Evolutionary conservation across 192 early-diverging fungal genomes (phyloP).

Genomic region (Umbelopsis vinacea): DNA sequence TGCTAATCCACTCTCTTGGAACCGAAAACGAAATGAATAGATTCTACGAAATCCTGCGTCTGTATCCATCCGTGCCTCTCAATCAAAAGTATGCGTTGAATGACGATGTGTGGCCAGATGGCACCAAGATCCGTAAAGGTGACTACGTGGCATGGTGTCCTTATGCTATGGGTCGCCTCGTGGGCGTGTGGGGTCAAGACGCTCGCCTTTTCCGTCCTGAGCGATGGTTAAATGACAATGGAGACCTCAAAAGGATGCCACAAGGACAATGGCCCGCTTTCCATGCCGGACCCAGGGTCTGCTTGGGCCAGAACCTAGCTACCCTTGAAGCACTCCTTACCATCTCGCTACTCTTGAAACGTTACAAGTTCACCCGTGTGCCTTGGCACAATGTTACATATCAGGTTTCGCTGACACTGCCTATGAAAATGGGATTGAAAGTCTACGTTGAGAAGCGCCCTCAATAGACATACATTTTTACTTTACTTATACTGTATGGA

Average conservation of each 20-base stretch:
- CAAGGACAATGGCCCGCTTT: constrained; percentile 53
- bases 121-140: constrained; percentile 44
- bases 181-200: constrained; percentile 42
- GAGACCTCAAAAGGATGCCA: constrained; percentile 27
- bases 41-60: constrained; percentile 39
- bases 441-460: constrained; percentile 32
- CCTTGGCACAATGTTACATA: constrained; percentile 34
- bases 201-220: constrained; percentile 47
- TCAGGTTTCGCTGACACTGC: constrained; percentile 30
- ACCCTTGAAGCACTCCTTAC: constrained; percentile 47
- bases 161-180: constrained; percentile 42
- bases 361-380: constrained; percentile 43
- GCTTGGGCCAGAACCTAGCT: constrained; percentile 47
- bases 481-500: not conserved
- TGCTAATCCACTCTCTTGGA: not conserved
- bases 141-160: constrained; percentile 44
- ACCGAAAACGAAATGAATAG: not conserved
- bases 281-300: constrained; percentile 54
- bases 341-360: constrained; percentile 40
- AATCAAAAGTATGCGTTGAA: constrained; percentile 47
- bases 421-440: constrained; percentile 42
- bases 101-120: constrained; percentile 52
- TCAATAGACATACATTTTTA: no score
- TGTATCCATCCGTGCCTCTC: constrained; percentile 47
- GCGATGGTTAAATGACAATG: constrained; percentile 46